Evolutionary conservation across 257 asterid species (phyloP), one percentile per base, ranked within the genome.

Genomic region (Solanum neorickii): DNA sequence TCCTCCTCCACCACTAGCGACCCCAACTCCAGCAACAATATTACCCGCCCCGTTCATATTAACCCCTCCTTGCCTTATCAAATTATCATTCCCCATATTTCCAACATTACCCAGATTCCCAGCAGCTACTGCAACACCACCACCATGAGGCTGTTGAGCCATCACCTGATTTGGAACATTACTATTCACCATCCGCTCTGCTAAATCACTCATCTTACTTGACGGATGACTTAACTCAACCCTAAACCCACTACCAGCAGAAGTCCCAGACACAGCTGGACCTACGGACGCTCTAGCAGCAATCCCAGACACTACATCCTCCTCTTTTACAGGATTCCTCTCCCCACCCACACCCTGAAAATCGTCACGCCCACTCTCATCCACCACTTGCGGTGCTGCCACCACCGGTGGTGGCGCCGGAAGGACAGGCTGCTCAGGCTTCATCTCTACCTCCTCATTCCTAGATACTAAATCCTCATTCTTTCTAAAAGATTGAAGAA

Each of bases 401-500:
- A 69, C 41, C 1, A 15, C 39, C 21, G 35, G 35, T 12, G 33
- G 73, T 6, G 35, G 18, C 2, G 37, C 75, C 12, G 75, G 41
- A 25, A 87, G 88, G 18, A 77, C 66, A 42, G 74, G 90, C 44
- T 20, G 90, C 47, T 21, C 78, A 31, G 91, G 75, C 9, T 94
- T 92, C 68, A 83, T 87, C 90, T 87, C 88, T 72, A 60, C 42
- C 85, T 47, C 94, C 90, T 94, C 94, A 87, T 90, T 90, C 33
- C 68, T 86, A 20, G 87, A 88, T 86, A 83, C 83, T 77, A 77
- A 77, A 23, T 77, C 83, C 86, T 95, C 98, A 89, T 93, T 94
- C 87, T 91, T 92, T 56, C 93, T 89, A 86, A 94, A 4, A 82
- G 97, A 92, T 87, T 93, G 98, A 86, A 94, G 89, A 90, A 97